These are phyloP conservation scores for Penicillium sp. DNA, from an alignment of 2,329 filamentous ascomycete species.

Conservation along the genomic window DNA sequence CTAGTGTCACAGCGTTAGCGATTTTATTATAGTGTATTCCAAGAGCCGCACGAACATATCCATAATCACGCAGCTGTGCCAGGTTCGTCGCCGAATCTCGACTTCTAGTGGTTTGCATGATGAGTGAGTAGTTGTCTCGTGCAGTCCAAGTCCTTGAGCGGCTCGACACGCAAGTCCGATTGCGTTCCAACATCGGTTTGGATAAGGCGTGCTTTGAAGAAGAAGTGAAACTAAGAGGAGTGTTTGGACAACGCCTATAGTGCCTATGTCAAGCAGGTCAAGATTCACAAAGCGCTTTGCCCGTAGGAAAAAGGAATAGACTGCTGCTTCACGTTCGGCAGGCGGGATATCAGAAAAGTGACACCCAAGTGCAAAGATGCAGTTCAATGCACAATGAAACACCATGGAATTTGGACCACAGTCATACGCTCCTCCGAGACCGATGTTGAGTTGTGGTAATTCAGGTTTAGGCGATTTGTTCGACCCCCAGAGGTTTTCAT, in stretches of 20 bases:
- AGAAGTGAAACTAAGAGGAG: slow-evolving; percentile 43
- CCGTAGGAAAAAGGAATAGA: slow-evolving; percentile 38
- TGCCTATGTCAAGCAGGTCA: slow-evolving; percentile 42
- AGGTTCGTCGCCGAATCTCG: slow-evolving; percentile 41
- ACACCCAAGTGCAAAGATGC: slow-evolving; percentile 47
- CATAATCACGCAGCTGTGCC: slow-evolving; percentile 45
- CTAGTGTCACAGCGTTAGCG: slow-evolving; percentile 17
- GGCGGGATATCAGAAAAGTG: slow-evolving; percentile 40
- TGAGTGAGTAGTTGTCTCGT: slow-evolving; percentile 26
- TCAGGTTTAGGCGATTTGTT: slow-evolving; percentile 17
- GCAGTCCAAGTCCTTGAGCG: slow-evolving; percentile 47
- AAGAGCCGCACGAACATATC: slow-evolving; percentile 33
- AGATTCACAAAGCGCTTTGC: slow-evolving; percentile 39
- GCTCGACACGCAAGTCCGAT: slow-evolving; percentile 47
- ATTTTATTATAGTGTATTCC: background rate
- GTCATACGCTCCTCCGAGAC: slow-evolving; percentile 35
- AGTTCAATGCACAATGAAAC: slow-evolving; percentile 48
- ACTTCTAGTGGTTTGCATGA: slow-evolving; percentile 32
- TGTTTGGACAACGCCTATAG: slow-evolving; percentile 44
- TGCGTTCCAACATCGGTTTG: slow-evolving; percentile 47
- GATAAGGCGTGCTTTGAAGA: slow-evolving; percentile 46
- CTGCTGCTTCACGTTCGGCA: slow-evolving; percentile 29
- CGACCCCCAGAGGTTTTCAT: slow-evolving; percentile 43
- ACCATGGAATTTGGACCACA: slow-evolving; percentile 39
- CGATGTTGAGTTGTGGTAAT: slow-evolving; percentile 31